phyloP scores from a whole-genome alignment of 208 protist species.

The Leishmania turanica region DNA sequence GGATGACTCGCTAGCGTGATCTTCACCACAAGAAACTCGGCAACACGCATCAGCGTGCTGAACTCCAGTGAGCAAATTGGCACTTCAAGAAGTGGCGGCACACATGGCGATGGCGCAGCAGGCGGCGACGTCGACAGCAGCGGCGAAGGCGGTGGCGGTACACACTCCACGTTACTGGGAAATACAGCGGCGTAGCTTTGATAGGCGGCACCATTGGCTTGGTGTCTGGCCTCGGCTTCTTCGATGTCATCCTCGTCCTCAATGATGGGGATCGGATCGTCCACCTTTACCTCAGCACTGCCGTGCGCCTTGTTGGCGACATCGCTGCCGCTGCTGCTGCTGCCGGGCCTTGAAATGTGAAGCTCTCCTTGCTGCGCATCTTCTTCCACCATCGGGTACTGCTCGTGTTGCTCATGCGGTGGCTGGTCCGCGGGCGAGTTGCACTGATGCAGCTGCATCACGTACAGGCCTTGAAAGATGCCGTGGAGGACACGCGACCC shows the following conservation, averaged over 20 bases:
- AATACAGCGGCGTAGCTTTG: constrained; percentile 29
- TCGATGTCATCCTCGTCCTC: neutral
- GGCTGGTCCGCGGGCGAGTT: neutral
- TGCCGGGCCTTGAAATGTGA: neutral
- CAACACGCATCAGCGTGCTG: constrained; percentile 41
- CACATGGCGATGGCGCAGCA: neutral
- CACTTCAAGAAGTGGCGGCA: constrained; percentile 27
- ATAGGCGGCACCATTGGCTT: constrained; percentile 8
- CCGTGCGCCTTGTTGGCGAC: neutral
- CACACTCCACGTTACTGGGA: constrained; percentile 8
- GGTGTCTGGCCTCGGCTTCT: neutral
- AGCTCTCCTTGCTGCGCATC: neutral
- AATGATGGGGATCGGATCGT: neutral
- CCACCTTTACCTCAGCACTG: no score
- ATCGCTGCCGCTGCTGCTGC: neutral
- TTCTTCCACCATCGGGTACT: neutral
- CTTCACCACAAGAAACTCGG: constrained; percentile 51
- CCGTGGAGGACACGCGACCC: constrained; percentile 56
- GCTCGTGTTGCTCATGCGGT: neutral
- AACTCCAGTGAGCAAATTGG: constrained; percentile 36
- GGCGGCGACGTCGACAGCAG: neutral
- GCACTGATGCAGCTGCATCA: constrained; percentile 30
- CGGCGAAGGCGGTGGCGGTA: constrained; percentile 6
- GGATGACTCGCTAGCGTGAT: constrained; percentile 27
- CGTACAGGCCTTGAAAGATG: constrained; percentile 52